Base-by-base conservation (phyloP, 768 basidiomycete species). In the Mycena sanguinolenta region DNA sequence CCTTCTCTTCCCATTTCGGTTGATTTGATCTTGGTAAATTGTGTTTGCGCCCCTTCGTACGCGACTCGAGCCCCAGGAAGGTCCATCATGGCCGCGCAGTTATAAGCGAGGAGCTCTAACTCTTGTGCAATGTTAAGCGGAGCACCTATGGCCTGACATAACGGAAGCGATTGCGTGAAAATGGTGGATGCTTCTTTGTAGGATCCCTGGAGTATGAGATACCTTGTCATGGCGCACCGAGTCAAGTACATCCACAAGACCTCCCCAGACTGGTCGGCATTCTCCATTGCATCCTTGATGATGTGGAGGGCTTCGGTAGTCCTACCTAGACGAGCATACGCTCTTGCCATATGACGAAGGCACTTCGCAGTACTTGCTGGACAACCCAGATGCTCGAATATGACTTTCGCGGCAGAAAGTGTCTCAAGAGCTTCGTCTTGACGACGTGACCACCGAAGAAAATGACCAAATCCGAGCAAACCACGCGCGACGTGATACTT, bases 331-430 rank as follows among this genome's bases (percentile, higher is more conserved):
- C 23, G 21, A 30, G 32, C 44, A 28, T 65, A 58, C 13, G 13
- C n/a, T 23, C 61, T 57, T 25, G 58, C 71, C n/a, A 69, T 50
- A 5, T 42, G 17, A n/a, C 28, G n/a, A 28, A 73, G 68, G 46
- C 71, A 72, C 30, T 63, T 58, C 10, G 70, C 65, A n/a, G 68
- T 61, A 25, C 70, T 66, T 25, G 65, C 54, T 25, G 69, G 46
- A 50, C 66, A 49, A 13, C 58, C 54, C 1, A 71, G 39, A 3
- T 63, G 21, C 54, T 63, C 61, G 21, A 75, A 72, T 32, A 65
- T 59, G 2, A 12, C 27, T 34, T 66, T 59, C 23, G 69, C 70
- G n/a, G 63, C 30, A 19, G 42, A 38, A 36, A 73, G 58, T 1
- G 23, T 34, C 19, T 50, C 32, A 7, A 55, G 19, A 58, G 66